These are phyloP conservation scores for Trichoderma sp. DNA, from an alignment of 2,329 filamentous ascomycete genomes.

Conservation along the genomic window DNA sequence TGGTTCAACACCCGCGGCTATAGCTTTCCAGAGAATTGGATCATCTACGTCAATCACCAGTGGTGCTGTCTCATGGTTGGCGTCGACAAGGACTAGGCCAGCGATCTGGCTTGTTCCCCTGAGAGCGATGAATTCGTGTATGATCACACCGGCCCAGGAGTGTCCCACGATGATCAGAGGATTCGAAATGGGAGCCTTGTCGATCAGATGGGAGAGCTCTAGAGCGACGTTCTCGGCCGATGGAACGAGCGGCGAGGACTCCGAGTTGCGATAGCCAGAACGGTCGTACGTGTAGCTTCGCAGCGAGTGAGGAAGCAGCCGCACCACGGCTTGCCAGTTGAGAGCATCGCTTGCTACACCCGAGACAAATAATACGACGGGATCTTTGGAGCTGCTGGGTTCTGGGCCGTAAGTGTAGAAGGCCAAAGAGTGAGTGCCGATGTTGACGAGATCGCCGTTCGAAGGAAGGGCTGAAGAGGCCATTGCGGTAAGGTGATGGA, in stretches of 20 bases:
- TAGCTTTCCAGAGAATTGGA: neutral
- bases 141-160: neutral
- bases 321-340: slow-evolving; percentile 1
- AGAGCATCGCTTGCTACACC: slow-evolving; percentile 6
- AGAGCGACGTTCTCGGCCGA: neutral
- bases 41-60: neutral
- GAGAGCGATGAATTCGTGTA: slow-evolving; percentile 1
- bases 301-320: neutral
- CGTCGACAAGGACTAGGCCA: slow-evolving; percentile 1
- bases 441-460: neutral
- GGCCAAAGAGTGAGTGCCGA: neutral
- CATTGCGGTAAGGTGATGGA: no score
- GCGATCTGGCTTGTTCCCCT: neutral
- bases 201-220: neutral
- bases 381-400: neutral
- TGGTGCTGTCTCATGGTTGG: neutral
- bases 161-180: neutral
- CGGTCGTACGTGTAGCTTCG: neutral
- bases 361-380: neutral
- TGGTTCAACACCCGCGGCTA: neutral
- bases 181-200: neutral
- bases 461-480: neutral
- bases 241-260: neutral
- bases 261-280: neutral
- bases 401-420: neutral